phyloP scores from a whole-genome alignment of 2,329 filamentous ascomycete species.

The Beauveria bassiana region DNA sequence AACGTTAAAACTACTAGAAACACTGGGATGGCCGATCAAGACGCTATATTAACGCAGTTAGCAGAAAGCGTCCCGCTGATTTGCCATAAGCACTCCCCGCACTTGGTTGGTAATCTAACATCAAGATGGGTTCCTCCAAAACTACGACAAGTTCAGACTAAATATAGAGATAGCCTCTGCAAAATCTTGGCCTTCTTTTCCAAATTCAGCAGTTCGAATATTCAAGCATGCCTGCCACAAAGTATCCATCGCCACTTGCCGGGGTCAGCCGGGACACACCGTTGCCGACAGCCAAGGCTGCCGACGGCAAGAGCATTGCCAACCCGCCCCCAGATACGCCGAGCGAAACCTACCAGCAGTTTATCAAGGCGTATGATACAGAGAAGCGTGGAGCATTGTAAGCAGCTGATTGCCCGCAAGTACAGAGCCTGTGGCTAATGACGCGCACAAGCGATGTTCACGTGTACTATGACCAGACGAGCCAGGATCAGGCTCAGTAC shows the following conservation, averaged over 20 bases:
- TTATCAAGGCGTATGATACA: slow-evolving; percentile 60
- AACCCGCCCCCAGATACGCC: slow-evolving; percentile 55
- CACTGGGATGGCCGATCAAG: neutral
- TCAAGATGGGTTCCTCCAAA: neutral
- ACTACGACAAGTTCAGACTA: neutral
- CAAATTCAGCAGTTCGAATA: neutral
- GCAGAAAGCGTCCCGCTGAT: neutral
- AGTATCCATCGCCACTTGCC: slow-evolving; percentile 42
- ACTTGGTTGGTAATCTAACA: slow-evolving; percentile 6
- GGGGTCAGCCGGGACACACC: slow-evolving; percentile 51
- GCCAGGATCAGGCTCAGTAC: slow-evolving; percentile 54
- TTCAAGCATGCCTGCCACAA: neutral
- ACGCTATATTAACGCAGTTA: neutral
- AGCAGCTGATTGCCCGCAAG: slow-evolving; percentile 20
- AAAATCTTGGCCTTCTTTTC: neutral
- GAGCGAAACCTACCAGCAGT: slow-evolving; percentile 64
- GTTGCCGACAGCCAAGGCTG: slow-evolving; percentile 49
- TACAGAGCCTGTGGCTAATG: neutral
- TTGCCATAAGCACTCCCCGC: neutral
- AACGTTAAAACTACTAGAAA: neutral
- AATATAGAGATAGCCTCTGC: neutral
- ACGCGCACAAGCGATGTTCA: slow-evolving; percentile 59
- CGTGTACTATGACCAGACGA: slow-evolving; percentile 69
- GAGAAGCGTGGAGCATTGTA: slow-evolving; percentile 64
- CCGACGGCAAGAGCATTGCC: slow-evolving; percentile 69